Percentiles rank a stretch among this genome's conserved stretches.
phyloP scores from a whole-genome alignment of 2,329 filamentous ascomycete genomes.

The Diaporthe sp. region DNA sequence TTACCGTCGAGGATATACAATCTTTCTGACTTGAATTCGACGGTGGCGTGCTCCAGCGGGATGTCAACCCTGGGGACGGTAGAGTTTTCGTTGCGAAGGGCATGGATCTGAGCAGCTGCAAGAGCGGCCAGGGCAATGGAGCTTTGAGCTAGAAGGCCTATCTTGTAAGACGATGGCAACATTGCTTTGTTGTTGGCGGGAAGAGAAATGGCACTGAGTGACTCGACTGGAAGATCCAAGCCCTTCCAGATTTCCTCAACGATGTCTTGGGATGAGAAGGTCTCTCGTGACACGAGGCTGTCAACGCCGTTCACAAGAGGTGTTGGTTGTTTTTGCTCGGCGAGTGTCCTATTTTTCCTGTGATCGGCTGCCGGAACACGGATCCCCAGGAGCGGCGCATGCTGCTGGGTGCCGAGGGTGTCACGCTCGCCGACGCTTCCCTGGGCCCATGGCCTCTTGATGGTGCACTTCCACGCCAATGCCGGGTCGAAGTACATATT shows the following conservation, averaged over 20 bases:
- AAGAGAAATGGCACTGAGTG: background rate
- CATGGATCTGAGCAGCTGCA: background rate
- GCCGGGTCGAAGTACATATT: slow-evolving; percentile 7
- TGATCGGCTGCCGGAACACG: background rate
- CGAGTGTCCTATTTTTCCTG: background rate
- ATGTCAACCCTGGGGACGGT: background rate
- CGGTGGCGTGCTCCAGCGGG: background rate
- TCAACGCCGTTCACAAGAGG: no score
- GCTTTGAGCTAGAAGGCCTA: background rate
- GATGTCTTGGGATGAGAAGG: background rate
- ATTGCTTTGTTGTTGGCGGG: background rate
- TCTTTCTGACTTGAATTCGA: slow-evolving; percentile 6
- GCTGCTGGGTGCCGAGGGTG: background rate
- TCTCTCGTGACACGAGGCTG: background rate
- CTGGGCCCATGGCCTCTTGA: background rate
- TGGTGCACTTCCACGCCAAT: background rate
- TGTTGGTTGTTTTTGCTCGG: no score
- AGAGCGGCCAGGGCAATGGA: background rate
- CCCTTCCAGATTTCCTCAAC: background rate
- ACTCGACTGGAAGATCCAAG: background rate
- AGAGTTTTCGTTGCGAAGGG: background rate
- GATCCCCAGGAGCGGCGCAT: background rate
- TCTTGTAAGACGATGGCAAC: background rate
- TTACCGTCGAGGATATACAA: background rate
- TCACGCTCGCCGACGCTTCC: slow-evolving; percentile 8